Evolutionary conservation across 208 protist species (phyloP), one percentile per base, ranked within the genome.

Genomic region (Acanthamoeba lenticulata): DNA sequence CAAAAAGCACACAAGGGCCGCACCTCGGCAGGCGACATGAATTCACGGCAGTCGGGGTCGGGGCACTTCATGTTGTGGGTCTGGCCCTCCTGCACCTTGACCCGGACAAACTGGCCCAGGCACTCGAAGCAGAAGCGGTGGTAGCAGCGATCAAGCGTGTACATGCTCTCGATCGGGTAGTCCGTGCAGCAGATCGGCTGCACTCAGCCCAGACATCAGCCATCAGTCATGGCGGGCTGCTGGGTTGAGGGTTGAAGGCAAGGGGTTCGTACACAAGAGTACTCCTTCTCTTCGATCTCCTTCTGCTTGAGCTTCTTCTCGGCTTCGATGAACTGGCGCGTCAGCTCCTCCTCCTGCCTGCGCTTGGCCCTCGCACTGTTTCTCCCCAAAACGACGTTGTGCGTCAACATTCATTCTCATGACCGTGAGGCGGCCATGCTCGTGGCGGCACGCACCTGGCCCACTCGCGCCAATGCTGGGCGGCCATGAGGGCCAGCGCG

Each of bases 61-160:
- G 94, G 94, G 47, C 94, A 95, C 24, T 38, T 29, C 17, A 95
- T 86, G n/a, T 94, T 89, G 17, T 49, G 47, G 5, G 42, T 40
- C 29, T 57, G 47, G 7, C 74, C 74, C 21, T 95, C 74, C 52
- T 49, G 55, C 24, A 95, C 57, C 40, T 93, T 74, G 15, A 62
- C 93, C 32, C 9, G 38, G 24, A 95, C 44, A 29, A 44, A 94
- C 24, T 38, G 5, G 21, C 79, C 74, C 9, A 95, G 21, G 34
- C 94, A 95, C 88, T 94, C 93, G 34, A 52, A 67, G 44, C 94
- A 95, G 29, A 95, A 95, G 24, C 49, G 11, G 49, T 95, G 94
- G 52, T 44, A 93, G 49, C 94, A 95, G 6, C 52, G 21, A n/a
- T 95, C 94, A 5, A 95, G 49, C 11, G 47, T 94, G 55, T 94